Conservation (phyloP, 306 rosid genomes). For the Neltuma alba region DNA sequence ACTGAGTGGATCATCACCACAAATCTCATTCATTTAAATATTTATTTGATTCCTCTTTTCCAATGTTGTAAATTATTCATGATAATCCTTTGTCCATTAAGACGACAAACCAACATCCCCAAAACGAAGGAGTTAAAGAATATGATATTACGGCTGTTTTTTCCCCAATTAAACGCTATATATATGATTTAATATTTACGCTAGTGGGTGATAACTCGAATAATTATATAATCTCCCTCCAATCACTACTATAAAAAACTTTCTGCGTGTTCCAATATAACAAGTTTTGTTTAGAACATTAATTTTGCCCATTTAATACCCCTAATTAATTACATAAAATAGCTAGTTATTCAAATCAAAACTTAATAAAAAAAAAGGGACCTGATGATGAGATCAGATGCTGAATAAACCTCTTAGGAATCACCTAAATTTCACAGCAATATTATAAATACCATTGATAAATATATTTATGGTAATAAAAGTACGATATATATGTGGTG, state of each 20-base stretch:
- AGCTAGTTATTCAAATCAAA: no score
- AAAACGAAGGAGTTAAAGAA: background rate
- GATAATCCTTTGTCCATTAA: slow-evolving; percentile 1
- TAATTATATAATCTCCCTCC: background rate
- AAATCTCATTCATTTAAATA: slow-evolving; percentile 14
- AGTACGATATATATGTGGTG: background rate
- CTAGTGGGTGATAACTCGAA: background rate
- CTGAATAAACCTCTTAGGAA: background rate
- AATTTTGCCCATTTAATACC: background rate
- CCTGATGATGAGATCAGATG: background rate
- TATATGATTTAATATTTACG: background rate
- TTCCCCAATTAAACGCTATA: background rate
- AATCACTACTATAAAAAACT: background rate
- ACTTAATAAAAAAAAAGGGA: no score
- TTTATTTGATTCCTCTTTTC: slow-evolving; percentile 9
- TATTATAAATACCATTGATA: background rate
- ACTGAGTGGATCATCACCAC: slow-evolving; percentile 26
- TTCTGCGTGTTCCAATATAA: background rate
- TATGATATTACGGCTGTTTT: background rate
- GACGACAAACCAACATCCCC: slow-evolving; percentile 7
- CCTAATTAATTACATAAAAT: no score
- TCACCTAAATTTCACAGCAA: background rate
- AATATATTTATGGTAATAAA: background rate
- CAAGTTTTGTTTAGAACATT: background rate
- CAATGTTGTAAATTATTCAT: slow-evolving; percentile 4